Percentiles rank a stretch among this genome's conserved stretches.
These are phyloP conservation scores for Phyllosticta citrichinensis DNA, from an alignment of 2,329 filamentous ascomycete genomes.

Conservation along the genomic window DNA sequence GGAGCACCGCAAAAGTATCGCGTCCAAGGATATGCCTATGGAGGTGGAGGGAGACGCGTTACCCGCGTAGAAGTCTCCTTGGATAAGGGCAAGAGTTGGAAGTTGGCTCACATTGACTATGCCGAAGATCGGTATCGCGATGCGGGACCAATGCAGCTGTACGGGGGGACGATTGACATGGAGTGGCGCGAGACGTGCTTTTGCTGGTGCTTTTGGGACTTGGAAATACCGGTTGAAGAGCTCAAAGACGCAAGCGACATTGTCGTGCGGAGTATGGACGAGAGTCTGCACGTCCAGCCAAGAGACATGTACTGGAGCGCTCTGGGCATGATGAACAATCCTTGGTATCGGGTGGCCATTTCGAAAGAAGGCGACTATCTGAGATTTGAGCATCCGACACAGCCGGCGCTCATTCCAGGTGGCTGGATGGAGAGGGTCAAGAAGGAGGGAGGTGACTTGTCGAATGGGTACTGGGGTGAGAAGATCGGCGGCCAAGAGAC, in stretches of 20 bases:
- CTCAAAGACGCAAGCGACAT: slow-evolving; percentile 59
- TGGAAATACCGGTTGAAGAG: slow-evolving; percentile 55
- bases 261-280: slow-evolving; percentile 80
- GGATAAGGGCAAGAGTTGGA: slow-evolving; percentile 74
- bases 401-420: slow-evolving; percentile 63
- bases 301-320: slow-evolving; percentile 96
- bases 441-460: slow-evolving; percentile 66
- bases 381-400: slow-evolving; percentile 80
- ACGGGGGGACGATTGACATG: slow-evolving; percentile 69
- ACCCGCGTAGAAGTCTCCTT: slow-evolving; percentile 75
- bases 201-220: slow-evolving; percentile 88
- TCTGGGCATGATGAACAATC: slow-evolving; percentile 96
- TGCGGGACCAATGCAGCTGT: slow-evolving; percentile 53
- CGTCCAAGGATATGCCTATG: slow-evolving; percentile 75
- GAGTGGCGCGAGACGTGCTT: slow-evolving; percentile 72
- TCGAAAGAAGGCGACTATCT: slow-evolving; percentile 54
- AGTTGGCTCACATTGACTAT: slow-evolving; percentile 66
- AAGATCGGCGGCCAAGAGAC: slow-evolving; percentile 44
- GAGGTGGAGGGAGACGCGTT: slow-evolving; percentile 74
- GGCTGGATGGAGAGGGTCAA: slow-evolving; percentile 95
- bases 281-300: slow-evolving; percentile 75
- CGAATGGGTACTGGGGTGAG: slow-evolving; percentile 80
- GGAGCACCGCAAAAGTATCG: slow-evolving; percentile 47
- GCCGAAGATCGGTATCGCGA: slow-evolving; percentile 76
- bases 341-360: slow-evolving; percentile 79